Percentiles rank a stretch among this genome's conserved stretches.
Conservation (phyloP, 2,329 filamentous ascomycete genomes). For the Trichoderma sp. region DNA sequence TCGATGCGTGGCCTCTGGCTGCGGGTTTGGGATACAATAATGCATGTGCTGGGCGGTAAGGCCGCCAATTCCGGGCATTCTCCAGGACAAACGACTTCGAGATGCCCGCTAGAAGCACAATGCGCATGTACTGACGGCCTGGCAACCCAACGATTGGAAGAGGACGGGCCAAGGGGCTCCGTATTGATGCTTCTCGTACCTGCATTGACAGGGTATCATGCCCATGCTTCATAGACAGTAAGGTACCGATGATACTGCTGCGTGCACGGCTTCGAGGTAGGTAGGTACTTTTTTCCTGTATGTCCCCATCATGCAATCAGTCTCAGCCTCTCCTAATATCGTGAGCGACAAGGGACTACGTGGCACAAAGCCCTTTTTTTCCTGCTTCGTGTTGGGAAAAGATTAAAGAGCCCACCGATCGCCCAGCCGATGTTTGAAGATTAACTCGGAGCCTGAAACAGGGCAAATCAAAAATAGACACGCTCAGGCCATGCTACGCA, state of each 20-base stretch:
- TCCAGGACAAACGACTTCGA: constrained; percentile 4
- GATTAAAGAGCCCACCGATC: constrained; percentile 22
- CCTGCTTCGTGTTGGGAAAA: constrained; percentile 16
- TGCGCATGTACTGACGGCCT: not conserved
- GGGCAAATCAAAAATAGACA: constrained; percentile 23
- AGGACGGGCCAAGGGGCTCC: not conserved
- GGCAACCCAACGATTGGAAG: not conserved
- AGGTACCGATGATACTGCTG: too few relatives aligned
- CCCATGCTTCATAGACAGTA: not conserved
- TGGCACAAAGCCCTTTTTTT: constrained; percentile 20
- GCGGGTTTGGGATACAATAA: not conserved
- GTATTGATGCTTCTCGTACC: not conserved
- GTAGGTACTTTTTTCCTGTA: not conserved
- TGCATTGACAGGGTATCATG: not conserved
- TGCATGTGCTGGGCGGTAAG: not conserved
- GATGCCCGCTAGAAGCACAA: not conserved
- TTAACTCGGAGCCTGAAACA: constrained; percentile 23
- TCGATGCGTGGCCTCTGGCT: not conserved
- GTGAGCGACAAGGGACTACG: constrained; percentile 21
- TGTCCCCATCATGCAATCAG: constrained; percentile 21
- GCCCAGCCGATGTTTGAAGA: constrained; percentile 21
- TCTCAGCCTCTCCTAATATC: constrained; percentile 25
- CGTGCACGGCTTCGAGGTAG: not conserved
- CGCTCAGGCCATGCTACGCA: constrained; percentile 15
- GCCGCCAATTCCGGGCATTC: not conserved